Evolutionary conservation across 805 yeast genomes (phyloP), one percentile per base, ranked within the genome.

Genomic region (Hermanozyma aechmeae): DNA sequence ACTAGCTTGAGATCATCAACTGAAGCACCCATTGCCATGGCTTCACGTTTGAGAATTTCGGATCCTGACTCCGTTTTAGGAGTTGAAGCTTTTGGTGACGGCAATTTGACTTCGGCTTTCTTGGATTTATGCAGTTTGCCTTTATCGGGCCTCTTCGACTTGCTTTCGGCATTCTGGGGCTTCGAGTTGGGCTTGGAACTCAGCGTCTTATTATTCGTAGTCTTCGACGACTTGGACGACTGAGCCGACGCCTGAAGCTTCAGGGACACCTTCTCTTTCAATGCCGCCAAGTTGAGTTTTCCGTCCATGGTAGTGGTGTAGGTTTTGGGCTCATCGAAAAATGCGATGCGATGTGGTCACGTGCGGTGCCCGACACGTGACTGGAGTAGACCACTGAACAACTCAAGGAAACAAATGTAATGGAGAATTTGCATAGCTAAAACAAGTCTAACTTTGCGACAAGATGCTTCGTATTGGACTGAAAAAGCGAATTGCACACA

Each of bases 21-120:
- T 11, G 84, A 68, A 13, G 96, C 97, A 19, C 96, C 96, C 16
- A 87, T 57, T 14, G 76, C 77, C 10, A 77, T 50, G 3, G 94
- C 93, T 57, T 80, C 93, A 35, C 76, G 72, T 41, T 80, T 75
- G 27, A 83, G 51, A 2, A 60, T 34, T 3, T 58, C 68, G n/a
- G 34, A 47, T 13, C 34, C 37, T 8, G 38, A 33, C 6, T 35
- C 42, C 2, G 26, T n/a, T 20, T 24, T 17, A 11, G 6, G 23
- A 5, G 23, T 11, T 17, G 9, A 13, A 22, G 9, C 5, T 11
- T 7, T 11, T 21, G 23, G 5, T 7, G 13, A 11, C 23, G 25
- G 4, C 17, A 23, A 13, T 4, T 20, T 24, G 23, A 16, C 9
- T 16, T 18, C 28, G 11, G 16, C 30, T 23, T 28, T 29, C 31